phyloP scores from a whole-genome alignment of 495 filamentous ascomycete genomes.

The Aspergillus olivimuriae region DNA sequence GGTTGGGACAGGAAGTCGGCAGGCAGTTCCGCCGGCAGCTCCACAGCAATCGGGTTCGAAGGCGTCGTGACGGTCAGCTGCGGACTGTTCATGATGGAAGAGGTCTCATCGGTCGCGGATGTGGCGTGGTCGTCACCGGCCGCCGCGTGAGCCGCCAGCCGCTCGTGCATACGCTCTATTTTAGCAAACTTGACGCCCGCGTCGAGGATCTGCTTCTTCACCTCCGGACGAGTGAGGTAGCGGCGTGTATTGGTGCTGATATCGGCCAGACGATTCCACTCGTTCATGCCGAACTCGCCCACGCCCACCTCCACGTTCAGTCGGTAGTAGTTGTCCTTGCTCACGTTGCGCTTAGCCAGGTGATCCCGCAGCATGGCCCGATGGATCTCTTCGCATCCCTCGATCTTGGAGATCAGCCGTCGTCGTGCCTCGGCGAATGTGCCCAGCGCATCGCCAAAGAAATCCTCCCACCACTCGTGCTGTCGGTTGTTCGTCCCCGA shows the following conservation, averaged over 20 bases:
- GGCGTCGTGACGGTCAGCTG: conserved; percentile 29
- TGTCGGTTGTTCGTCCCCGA: conserved; percentile 58
- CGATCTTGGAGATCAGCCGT: conserved; percentile 80
- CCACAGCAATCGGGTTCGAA: conserved; percentile 48
- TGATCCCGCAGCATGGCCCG: conserved; percentile 72
- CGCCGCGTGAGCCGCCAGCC: conserved; percentile 34
- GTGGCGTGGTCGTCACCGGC: conserved; percentile 15
- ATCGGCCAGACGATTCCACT: conserved; percentile 87
- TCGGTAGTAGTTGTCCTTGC: conserved; percentile 90
- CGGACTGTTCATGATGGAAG: conserved; percentile 13
- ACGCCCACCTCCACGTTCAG: conserved; percentile 96
- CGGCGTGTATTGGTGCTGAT: conserved; percentile 86
- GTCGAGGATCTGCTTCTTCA: conserved; percentile 66
- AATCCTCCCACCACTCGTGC: conserved; percentile 87
- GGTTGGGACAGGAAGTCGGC: conserved; percentile 26
- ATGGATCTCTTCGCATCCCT: conserved; percentile 90
- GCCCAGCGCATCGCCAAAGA: conserved; percentile 63
- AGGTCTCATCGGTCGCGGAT: conserved; percentile 6
- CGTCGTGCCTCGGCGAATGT: conserved; percentile 86
- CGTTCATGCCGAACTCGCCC: conserved; percentile 97
- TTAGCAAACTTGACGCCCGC: conserved; percentile 78
- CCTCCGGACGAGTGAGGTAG: conserved; percentile 68
- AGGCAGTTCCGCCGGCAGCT: conserved; percentile 55
- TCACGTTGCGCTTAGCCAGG: conserved; percentile 70
- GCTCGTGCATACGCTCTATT: conserved; percentile 63